Base-by-base conservation (phyloP, 2,329 filamentous ascomycete species). In the Trichophyton equinum region DNA sequence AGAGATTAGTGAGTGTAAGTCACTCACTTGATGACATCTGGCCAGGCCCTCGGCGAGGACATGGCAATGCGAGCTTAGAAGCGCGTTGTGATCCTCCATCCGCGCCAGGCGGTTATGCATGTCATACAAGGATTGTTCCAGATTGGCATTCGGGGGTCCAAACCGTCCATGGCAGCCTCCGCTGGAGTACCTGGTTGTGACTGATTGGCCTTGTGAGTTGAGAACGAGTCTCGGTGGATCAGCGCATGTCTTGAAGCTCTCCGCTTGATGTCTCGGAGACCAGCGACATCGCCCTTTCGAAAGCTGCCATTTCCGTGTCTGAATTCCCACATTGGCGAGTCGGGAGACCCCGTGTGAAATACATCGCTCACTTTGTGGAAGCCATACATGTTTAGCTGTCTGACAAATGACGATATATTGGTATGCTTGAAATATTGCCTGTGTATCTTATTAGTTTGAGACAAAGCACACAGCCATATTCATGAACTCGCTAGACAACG, bases 361-460 rank as follows among this genome's bases (percentile, higher is more conserved):
- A 97, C 94, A 73, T 99, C 94, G 78, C 94, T 96, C 69, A 97
- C 94, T 88, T 99, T 99, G 73, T 99, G 94, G 74, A 99, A 99
- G 5, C 94, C 94, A 68, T 99, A 99, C 94, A 99, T 99, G 72
- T 99, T 99, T 58, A 99, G 77, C 76, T 99, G 94, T 57, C 94
- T 85, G 57, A 99, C 94, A 73, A 99, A 99, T 0, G 94, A 97
- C 9, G 94, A 97, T 63, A 97, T 96, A 71, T 99, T 99, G 67
- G 92, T 99, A 73, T 99, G 94, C 71, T 99, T 99, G 74, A 99
- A 99, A 73, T 99, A 99, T 83, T 95, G 91, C 60, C 92, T 96
- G 68, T 64, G n/a, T 3, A 40, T 11, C 11, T n/a, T 22, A 9
- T 25, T 18, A n/a, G n/a, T 61, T n/a, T 61, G 49, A 46, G 4